These are phyloP conservation scores for Penicillium sp. DNA, from an alignment of 2,329 filamentous ascomycete species.

Conservation along the genomic window DNA sequence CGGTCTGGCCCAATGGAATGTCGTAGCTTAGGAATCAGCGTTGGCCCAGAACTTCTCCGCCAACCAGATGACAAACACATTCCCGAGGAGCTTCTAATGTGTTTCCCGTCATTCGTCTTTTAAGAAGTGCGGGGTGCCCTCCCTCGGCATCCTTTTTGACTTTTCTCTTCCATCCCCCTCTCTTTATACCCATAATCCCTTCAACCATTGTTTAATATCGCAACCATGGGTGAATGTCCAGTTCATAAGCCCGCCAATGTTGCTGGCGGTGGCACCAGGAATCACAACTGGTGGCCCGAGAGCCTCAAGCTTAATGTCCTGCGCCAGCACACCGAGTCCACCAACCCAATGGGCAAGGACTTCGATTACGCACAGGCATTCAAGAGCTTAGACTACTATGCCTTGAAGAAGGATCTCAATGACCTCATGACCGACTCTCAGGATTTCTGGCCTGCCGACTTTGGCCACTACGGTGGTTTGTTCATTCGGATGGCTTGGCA, in stretches of 20 bases:
- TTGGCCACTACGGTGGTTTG: conserved; percentile 77
- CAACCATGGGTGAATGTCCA: conserved; percentile 32
- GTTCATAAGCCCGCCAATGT: conserved; percentile 35
- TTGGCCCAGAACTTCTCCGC: conserved; percentile 6
- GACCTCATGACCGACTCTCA: conserved; percentile 75
- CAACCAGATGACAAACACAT: conserved; percentile 7
- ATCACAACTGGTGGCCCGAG: conserved; percentile 74
- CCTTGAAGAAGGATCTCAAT: conserved; percentile 72
- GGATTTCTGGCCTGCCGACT: conserved; percentile 81
- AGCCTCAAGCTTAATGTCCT: conserved; percentile 69
- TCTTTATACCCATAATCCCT: not conserved
- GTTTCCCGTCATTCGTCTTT: conserved; percentile 15
- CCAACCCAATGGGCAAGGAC: conserved; percentile 64
- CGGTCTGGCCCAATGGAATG: not conserved
- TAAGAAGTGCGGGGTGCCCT: conserved; percentile 17
- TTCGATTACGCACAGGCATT: conserved; percentile 75
- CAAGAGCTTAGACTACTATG: conserved; percentile 69
- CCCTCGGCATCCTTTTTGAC: not conserved
- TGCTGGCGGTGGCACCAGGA: conserved; percentile 65
- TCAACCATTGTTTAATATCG: not conserved
- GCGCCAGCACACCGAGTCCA: conserved; percentile 65
- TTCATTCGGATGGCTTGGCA: conserved; percentile 84
- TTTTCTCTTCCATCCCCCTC: not conserved
- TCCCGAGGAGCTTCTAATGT: conserved; percentile 8
- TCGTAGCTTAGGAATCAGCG: conserved; percentile 4